Evolutionary conservation across 305 asterid species (phyloP), one percentile per base, ranked within the genome.

Genomic region (Stenogyne calaminthoides): DNA sequence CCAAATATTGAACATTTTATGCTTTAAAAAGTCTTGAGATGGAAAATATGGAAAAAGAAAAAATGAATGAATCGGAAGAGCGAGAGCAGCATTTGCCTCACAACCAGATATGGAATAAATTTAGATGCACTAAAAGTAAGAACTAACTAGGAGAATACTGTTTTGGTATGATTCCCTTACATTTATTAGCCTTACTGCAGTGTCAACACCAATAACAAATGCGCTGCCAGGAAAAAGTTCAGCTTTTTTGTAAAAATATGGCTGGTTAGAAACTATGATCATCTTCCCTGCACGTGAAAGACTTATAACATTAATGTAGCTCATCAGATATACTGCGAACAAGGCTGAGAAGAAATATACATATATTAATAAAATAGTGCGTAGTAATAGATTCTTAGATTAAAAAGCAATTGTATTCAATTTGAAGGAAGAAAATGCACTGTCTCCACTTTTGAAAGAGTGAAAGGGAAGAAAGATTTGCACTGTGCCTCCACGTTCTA

Each of bases 171-270:
- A 68, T 60, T 79, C 70, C 49, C 96, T 87, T 88, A 94, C 97
- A 76, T 91, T 84, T 47, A 91, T 76, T 65, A 94, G 96, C 81
- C 99, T 87, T 34, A 69, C 93, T 55, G 88, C 98, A 82, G 98
- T 94, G 80, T 91, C 99, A 3, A 80, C 97, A 61, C 97, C 97
- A 70, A 91, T 86, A 29, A 94, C 98, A 42, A 94, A 94, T 47
- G 96, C 91, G 63, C 99, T 91, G 18, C 98, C 99, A 57, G 98
- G 98, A 73, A 91, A 94, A 69, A 91, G 88, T 76, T 91, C 95
- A 8, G 97, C 92, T 86, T 94, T 91, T 91, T 87, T 90, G 93
- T 88, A 91, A 61, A 91, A 90, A 73, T 85, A 91, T 46, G 99
- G 99, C 86, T 94, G 99, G 84, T 91, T 94, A 67, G 99, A 94